phyloP scores from a whole-genome alignment of 1,139 yeast species.

The Hansenula anomala region DNA sequence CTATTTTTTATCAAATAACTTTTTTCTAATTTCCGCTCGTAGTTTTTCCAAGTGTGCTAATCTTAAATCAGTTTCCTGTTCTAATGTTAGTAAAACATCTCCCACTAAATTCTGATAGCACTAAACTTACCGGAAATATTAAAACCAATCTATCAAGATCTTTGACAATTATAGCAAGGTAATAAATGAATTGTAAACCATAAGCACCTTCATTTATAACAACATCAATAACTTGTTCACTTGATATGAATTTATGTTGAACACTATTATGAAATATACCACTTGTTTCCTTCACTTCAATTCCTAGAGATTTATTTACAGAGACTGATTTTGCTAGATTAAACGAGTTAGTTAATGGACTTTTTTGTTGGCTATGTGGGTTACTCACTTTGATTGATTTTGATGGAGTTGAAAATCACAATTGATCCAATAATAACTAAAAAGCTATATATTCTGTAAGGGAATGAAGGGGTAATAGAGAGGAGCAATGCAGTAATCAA shows the following conservation, averaged over 20 bases:
- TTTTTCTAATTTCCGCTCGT: not conserved
- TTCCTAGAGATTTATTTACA: slow-evolving; percentile 25
- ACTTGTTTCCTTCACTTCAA: slow-evolving; percentile 22
- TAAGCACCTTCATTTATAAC: slow-evolving; percentile 67
- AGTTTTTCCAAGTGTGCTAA: not conserved
- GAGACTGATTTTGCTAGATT: slow-evolving; percentile 20
- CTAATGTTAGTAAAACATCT: not conserved
- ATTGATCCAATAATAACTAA: not conserved
- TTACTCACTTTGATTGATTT: slow-evolving; percentile 2
- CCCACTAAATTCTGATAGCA: too few species aligned
- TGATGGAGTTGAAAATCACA: not conserved
- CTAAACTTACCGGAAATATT: slow-evolving; percentile 29
- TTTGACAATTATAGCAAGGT: slow-evolving; percentile 51
- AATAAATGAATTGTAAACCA: slow-evolving; percentile 57
- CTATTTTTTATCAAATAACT: not conserved
- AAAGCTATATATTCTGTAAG: not conserved
- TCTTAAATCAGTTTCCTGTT: not conserved
- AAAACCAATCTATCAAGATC: slow-evolving; percentile 26
- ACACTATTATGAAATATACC: slow-evolving; percentile 14
- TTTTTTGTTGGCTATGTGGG: too few species aligned
- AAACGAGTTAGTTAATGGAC: too few species aligned
- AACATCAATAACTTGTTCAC: slow-evolving; percentile 49
- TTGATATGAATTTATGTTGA: slow-evolving; percentile 41
- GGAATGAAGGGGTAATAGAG: not conserved
- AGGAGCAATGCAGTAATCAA: not conserved